These are phyloP conservation scores for Telopea speciosissima DNA, from an alignment of 177 flowering plant genomes.

Conservation along the genomic window DNA sequence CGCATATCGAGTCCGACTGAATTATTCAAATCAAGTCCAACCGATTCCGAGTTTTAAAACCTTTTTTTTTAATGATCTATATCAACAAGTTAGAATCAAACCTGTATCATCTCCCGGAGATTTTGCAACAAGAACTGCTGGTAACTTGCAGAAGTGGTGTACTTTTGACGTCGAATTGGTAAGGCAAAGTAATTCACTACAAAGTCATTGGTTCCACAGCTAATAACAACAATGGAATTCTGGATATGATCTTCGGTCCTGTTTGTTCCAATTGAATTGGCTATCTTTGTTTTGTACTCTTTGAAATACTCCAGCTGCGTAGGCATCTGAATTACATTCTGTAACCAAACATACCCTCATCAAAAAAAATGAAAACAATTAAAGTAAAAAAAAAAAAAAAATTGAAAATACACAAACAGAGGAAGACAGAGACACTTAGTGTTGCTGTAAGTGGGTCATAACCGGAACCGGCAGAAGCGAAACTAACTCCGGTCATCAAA, in stretches of 20 bases:
- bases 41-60: too few relatives aligned
- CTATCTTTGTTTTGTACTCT: conserved; percentile 23
- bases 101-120: conserved; percentile 34
- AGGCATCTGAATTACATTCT: conserved; percentile 23
- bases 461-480: conserved; percentile 76
- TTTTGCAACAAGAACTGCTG: conserved; percentile 35
- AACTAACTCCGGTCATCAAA: conserved; percentile 64
- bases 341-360: not conserved
- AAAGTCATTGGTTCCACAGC: conserved; percentile 57
- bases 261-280: conserved; percentile 22
- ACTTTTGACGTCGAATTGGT: conserved; percentile 35
- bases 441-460: conserved; percentile 57
- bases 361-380: not conserved
- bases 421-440: conserved; percentile 25
- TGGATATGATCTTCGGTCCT: conserved; percentile 14
- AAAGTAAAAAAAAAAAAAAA: too few relatives aligned
- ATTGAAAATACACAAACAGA: not conserved
- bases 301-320: conserved; percentile 28
- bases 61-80: too few relatives aligned
- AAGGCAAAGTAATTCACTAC: conserved; percentile 41
- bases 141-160: conserved; percentile 28
- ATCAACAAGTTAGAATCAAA: conserved; percentile 7
- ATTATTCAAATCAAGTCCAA: too few relatives aligned
- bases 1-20: too few relatives aligned
- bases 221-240: conserved; percentile 13